Base-by-base conservation (phyloP, 805 yeast species). In the Komagataella mondaviorum region DNA sequence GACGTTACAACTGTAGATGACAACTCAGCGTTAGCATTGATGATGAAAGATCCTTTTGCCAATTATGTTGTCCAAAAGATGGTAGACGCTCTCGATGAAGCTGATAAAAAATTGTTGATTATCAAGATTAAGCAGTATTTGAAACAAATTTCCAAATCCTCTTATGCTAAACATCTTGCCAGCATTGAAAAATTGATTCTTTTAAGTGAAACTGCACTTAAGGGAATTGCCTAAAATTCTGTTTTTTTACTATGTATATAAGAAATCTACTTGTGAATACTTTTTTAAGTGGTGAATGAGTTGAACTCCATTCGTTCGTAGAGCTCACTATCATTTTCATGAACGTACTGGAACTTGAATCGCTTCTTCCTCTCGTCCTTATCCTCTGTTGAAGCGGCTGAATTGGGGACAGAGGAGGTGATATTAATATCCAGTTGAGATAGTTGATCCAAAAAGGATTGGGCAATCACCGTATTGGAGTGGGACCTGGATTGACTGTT, bases 31-130 rank as follows among this genome's bases (percentile, higher is more conserved):
- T 72, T 93, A 57, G 86, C 90, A 22, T 72, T 84, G 53, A 90
- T 93, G 98, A 89, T 93, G 88, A 88, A 88, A 63, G 99, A 93
- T 65, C 98, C 93, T 64, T 93, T 85, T 69, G 99, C 98, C 22
- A 93, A 93, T 66, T 93, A 93, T 63, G 99, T 93, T 48, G 88
- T 93, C 49, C 99, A 93, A 66, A 90, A 91, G 65, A 75, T 93
- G 59, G 90, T 93, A 46, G 96, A 88, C 55, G 84, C 85, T 2
- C 77, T 90, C 45, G 79, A 78, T 54, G 85, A 85, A 48, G 73
- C 73, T 43, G 86, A 86, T 59, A 83, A 86, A 66, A 80, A 73
- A 49, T 64, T 80, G 30, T 73, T 93, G 54, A 88, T 89, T 49
- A 71, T 76, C 52, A 83, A 85, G 58, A 86, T 91, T 55, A 79